phyloP scores from a whole-genome alignment of 1,284 basidiomycete species.

The Tilletia caries region DNA sequence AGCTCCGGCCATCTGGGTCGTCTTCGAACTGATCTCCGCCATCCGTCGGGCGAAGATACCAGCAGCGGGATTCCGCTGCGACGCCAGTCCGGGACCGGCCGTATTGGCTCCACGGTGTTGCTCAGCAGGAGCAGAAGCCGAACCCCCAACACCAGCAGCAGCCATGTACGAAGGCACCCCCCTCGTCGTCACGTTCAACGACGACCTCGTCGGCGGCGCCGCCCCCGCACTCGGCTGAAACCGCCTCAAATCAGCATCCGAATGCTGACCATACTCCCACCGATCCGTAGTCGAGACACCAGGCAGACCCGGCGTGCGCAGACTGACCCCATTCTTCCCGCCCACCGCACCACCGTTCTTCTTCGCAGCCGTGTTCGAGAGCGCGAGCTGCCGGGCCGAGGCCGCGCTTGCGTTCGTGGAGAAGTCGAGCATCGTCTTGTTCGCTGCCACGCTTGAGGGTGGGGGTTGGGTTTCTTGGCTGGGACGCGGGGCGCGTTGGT shows the following conservation, averaged over 20 bases:
- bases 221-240: conserved; percentile 38
- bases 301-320: background rate
- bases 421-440: conserved; percentile 4
- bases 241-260: conserved; percentile 10
- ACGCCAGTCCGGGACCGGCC: background rate
- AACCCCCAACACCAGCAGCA: too few relatives aligned
- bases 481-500: conserved; percentile 14
- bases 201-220: conserved; percentile 30
- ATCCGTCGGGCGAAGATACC: conserved; percentile 27
- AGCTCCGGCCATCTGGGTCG: too few relatives aligned
- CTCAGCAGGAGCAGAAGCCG: background rate
- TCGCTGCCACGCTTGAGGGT: background rate
- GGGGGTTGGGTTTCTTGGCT: background rate
- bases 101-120: background rate
- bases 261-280: too few relatives aligned
- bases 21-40: background rate
- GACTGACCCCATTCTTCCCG: background rate
- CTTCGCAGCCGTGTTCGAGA: too few relatives aligned
- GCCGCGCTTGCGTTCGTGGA: background rate
- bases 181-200: conserved; percentile 17
- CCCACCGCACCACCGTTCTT: background rate
- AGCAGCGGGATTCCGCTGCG: conserved; percentile 26
- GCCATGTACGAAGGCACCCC: background rate
- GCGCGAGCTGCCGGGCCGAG: conserved; percentile 13
- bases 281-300: background rate